A percentile compares a stretch with the other conserved stretches of the same genome.
Evolutionary conservation across 495 filamentous ascomycete genomes (phyloP).

Genomic region (Daldinia decipiens): DNA sequence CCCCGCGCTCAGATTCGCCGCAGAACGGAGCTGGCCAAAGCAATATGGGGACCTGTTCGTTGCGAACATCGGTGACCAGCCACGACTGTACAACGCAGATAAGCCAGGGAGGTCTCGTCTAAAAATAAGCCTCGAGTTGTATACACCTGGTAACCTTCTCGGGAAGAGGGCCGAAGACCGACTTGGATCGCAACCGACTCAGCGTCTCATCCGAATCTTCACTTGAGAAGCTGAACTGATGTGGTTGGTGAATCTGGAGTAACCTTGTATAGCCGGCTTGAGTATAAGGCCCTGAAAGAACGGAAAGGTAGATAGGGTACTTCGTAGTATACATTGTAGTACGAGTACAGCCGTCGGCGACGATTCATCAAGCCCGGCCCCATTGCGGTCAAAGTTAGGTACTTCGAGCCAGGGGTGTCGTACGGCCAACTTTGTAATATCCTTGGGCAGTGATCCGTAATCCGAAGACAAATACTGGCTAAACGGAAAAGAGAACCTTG

Average conservation of each 20-base stretch:
- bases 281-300: neutral
- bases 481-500: conserved; percentile 41
- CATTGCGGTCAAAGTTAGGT: conserved; percentile 40
- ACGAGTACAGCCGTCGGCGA: conserved; percentile 29
- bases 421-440: conserved; percentile 37
- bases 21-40: conserved; percentile 38
- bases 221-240: conserved; percentile 14
- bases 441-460: conserved; percentile 39
- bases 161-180: conserved; percentile 20
- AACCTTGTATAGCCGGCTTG: conserved; percentile 23
- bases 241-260: conserved; percentile 17
- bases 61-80: conserved; percentile 44
- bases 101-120: conserved; percentile 25
- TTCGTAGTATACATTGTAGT: neutral
- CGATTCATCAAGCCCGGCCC: conserved; percentile 29
- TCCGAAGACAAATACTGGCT: conserved; percentile 44
- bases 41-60: conserved; percentile 38
- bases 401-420: conserved; percentile 31
- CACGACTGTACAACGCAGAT: conserved; percentile 36
- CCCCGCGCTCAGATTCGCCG: conserved; percentile 44
- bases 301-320: neutral
- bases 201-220: conserved; percentile 10
- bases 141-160: conserved; percentile 31
- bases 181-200: conserved; percentile 16
- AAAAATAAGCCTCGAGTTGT: conserved; percentile 23